A percentile compares a stretch with the other conserved stretches of the same genome.
These are phyloP conservation scores for Pogostemon cablin DNA, from an alignment of 257 asterid genomes.

Conservation along the genomic window DNA sequence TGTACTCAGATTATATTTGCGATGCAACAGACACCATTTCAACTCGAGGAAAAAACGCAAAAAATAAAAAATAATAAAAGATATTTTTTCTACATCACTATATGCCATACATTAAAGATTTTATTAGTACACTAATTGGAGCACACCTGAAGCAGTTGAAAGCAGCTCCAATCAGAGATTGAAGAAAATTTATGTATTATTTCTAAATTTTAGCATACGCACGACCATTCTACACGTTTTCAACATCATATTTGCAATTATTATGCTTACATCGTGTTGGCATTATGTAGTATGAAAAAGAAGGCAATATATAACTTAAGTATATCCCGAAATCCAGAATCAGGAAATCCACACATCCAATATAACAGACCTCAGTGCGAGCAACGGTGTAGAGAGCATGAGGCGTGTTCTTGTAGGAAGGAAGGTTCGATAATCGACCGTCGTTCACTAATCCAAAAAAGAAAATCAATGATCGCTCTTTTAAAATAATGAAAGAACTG, in stretches of 20 bases:
- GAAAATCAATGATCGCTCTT: constrained; percentile 15
- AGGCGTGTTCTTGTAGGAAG: constrained; percentile 78
- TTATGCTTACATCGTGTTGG: no score
- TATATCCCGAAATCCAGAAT: constrained; percentile 9
- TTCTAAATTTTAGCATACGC: constrained; percentile 4
- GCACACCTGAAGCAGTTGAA: constrained; percentile 2
- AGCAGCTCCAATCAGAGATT: constrained; percentile 13
- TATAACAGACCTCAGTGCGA: constrained; percentile 75
- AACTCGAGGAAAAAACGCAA: neutral
- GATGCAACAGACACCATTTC: constrained; percentile 6
- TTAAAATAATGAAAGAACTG: constrained; percentile 15
- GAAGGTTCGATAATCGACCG: constrained; percentile 64
- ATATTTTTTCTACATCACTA: constrained; percentile 4
- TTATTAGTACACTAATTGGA: constrained; percentile 1
- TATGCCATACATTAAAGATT: neutral
- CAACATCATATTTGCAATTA: neutral
- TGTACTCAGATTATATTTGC: neutral
- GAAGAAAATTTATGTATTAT: neutral
- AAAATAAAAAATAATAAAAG: neutral
- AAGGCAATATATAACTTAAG: neutral
- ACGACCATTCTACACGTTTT: neutral
- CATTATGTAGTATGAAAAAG: neutral
- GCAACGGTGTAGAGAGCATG: constrained; percentile 87
- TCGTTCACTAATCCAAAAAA: constrained; percentile 61
- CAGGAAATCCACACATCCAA: constrained; percentile 17